Base-by-base conservation (phyloP, 2,329 filamentous ascomycete genomes). In the Dissoconium aciculare region DNA sequence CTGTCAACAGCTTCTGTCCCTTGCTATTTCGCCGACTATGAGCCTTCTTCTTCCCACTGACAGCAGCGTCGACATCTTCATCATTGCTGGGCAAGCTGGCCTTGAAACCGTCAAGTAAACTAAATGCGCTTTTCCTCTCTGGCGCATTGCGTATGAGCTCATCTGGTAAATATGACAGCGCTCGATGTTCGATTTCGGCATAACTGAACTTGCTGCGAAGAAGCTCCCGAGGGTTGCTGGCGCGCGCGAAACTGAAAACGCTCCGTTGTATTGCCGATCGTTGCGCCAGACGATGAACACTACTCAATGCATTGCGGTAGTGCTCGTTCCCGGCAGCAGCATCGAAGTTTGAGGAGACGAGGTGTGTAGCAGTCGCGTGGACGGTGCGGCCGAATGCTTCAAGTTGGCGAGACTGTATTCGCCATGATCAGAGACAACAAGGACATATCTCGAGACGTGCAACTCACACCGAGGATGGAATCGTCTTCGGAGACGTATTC, bases 331-430 rank as follows among this genome's bases (percentile, higher is more conserved):
- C 57, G 52, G 59, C 66, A 47, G 49, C 63, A 30, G 53, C 66
- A 56, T 57, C 58, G 36, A 48, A 52, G 26, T 70, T 77, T 5
- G 40, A 25, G 42, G 46, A 47, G 49, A 95, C 92, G 44, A 98
- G 67, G 56, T 92, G 84, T 49, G 74, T 81, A 34, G 89, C 89
- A 12, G 89, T 95, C 15, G 83, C 83, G 16, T 85, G 89, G 40
- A 95, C 84, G 60, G 94, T 98, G 52, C 87, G 76, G 44, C 84
- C 74, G 58, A 98, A 94, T 33, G 82, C 80, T 60, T 94, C 85
- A 46, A 95, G 64, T 42, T 89, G 81, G 47, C 83, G 78, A 33
- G 82, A 74, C 84, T 93, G 44, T 19, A 26, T 24, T 12, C 15
- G 5, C 13, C 17, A 19, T 28, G 27, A 29, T 21, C 17, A 35